These are phyloP conservation scores for Lactifluus volemus DNA, from an alignment of 768 basidiomycete genomes.

Conservation along the genomic window DNA sequence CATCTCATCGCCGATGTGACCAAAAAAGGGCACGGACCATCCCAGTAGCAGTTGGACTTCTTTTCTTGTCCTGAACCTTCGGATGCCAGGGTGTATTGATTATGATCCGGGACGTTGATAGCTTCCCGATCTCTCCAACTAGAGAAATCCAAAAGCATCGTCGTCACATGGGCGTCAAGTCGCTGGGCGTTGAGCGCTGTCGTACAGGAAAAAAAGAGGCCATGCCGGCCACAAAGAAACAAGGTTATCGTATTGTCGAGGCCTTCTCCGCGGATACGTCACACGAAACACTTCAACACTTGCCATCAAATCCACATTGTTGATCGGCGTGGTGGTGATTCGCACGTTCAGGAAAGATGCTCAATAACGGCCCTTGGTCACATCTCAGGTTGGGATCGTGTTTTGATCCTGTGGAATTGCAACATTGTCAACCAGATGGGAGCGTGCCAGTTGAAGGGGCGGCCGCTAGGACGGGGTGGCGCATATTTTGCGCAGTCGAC, in stretches of 20 bases:
- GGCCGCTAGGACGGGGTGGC: not conserved
- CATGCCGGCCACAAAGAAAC: not conserved
- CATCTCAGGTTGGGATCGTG: not conserved
- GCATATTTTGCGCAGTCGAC: not conserved
- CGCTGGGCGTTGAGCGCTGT: not conserved
- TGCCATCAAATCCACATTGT: not conserved
- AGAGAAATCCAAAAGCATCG: too few relatives aligned
- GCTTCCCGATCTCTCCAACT: not conserved
- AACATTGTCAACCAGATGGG: not conserved
- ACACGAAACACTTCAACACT: not conserved
- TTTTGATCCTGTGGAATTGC: not conserved
- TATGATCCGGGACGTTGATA: not conserved
- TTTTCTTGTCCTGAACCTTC: not conserved
- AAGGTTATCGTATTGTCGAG: not conserved
- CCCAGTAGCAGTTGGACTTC: not conserved
- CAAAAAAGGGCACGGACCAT: not conserved
- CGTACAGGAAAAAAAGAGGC: not conserved
- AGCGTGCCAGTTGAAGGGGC: not conserved
- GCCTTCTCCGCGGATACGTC: not conserved
- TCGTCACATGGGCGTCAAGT: not conserved
- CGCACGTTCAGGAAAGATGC: not conserved
- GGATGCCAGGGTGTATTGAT: too few relatives aligned
- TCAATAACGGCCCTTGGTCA: not conserved
- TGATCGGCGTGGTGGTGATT: not conserved
- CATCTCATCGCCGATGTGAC: not conserved